Base-by-base conservation (phyloP, 345 rosid genomes). In the Leavenworthia alabamica region DNA sequence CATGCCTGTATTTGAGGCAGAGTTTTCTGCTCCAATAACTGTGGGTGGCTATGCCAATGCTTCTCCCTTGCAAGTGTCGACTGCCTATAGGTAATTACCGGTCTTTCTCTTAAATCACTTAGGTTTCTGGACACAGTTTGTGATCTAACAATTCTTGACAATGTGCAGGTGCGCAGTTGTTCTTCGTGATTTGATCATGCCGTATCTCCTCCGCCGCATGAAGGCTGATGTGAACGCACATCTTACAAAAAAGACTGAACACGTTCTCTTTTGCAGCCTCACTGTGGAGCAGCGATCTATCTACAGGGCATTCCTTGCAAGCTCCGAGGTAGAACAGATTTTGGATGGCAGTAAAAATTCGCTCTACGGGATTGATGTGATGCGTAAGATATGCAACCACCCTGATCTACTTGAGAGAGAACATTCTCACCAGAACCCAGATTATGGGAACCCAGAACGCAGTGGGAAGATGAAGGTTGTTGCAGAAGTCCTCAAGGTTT, bases 1-100 rank as follows among this genome's bases (percentile, higher is more conserved):
- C 39, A 70, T 93, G 73, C 99, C 96, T 29, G 97, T 93, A 4
- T 93, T 93, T 64, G 97, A 93, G 81, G 97, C 94, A 58, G 97
- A 93, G 77, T 93, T 93, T 75, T 79, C 97, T 14, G 96, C 80
- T 64, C 99, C 97, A 47, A 89, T 89, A 61, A 77, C 99, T 46
- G 96, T 93, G 44, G 97, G 97, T 62, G 99, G 99, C 73, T 93
- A 89, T 73, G 91, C 97, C 46, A 93, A 93, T 76, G 99, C 99
- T 63, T 86, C 99, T 22, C 96, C 99, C 17, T 78, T 93, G 36
- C 99, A 93, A 87, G 99, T 93, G 54, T 82, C 99, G 13, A 89
- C 96, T 57, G 99, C 97, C 66, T 89, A 89, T 77, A 84, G 99
- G 97, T 93, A 31, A 1, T 36, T 52, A 47, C 56, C 35, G 26